A percentile compares a stretch with the other conserved stretches of the same genome.
These are phyloP conservation scores for Collybiopsis luxurians DNA, from an alignment of 768 basidiomycete species.

Conservation along the genomic window DNA sequence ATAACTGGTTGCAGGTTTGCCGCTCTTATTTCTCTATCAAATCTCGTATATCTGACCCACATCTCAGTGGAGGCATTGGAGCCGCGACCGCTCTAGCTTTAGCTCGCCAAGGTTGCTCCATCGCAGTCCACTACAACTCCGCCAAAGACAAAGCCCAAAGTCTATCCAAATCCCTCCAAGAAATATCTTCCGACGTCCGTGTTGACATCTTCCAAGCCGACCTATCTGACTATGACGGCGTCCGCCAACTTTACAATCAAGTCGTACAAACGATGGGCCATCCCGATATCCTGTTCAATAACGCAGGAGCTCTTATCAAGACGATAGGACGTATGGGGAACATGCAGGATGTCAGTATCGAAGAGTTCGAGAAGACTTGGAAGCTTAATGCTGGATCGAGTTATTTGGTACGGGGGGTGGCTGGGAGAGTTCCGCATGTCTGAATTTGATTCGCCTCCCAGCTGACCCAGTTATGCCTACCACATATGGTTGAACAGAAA, in stretches of 20 bases:
- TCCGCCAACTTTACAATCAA: constrained; percentile 38
- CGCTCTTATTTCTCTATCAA: neutral
- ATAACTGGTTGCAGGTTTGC: constrained; percentile 5
- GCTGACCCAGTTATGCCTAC: constrained; percentile 50
- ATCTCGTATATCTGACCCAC: neutral
- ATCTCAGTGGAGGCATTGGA: constrained; percentile 50
- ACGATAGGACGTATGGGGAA: constrained; percentile 43
- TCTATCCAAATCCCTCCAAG: constrained; percentile 34
- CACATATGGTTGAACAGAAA: constrained; percentile 46
- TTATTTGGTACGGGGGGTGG: constrained; percentile 33
- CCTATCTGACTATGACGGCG: constrained; percentile 40
- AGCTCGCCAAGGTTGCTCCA: constrained; percentile 40
- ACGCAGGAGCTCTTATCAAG: constrained; percentile 41
- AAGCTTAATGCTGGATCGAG: constrained; percentile 44
- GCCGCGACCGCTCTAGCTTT: constrained; percentile 45
- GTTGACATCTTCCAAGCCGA: constrained; percentile 48
- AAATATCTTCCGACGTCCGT: constrained; percentile 27
- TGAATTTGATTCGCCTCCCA: constrained; percentile 16
- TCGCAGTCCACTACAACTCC: constrained; percentile 51
- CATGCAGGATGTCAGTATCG: constrained; percentile 39
- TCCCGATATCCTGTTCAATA: constrained; percentile 52
- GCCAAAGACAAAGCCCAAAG: constrained; percentile 33
- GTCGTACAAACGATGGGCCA: constrained; percentile 43
- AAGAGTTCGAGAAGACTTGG: constrained; percentile 35
- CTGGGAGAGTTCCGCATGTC: no score